Base-by-base conservation (phyloP, 345 rosid species). In the Gossypium stocksii region DNA sequence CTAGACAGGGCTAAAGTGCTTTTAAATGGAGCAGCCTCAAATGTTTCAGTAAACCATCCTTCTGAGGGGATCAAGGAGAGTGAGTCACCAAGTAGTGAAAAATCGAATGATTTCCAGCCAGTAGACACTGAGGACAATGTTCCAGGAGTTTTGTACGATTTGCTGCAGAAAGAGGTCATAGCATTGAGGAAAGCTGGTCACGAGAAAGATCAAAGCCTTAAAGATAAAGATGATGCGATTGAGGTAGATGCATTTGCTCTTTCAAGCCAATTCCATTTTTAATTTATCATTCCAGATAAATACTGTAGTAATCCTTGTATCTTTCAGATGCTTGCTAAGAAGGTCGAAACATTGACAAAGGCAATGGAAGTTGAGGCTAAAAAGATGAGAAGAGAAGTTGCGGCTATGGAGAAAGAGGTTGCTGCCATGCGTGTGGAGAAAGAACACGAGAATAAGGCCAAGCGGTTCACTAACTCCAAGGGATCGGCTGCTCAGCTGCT, bases 281-380 rank as follows among this genome's bases (percentile, higher is more conserved):
- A 75, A 44, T 62, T 70, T 61, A 15, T 19, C 16, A 22, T 61
- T 72, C 38, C 65, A 73, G 29, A 80, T 66, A 74, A 74, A 11
- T 71, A 38, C 34, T 77, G 70, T 54, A 63, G 48, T 74, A 16
- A 61, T 59, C 41, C 57, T 52, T 17, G 72, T 80, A 63, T 58
- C 59, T 80, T 60, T 44, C 85, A 95, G 99, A 93, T 95, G 97
- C 79, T 95, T 20, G 96, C 99, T 22, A 95, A 90, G 86, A 95
- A 93, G 76, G 98, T 93, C 75, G 99, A 93, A 68, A 95, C 98
- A 45, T 86, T 95, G 85, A 91, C 96, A 59, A 95, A 93, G 83
- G 98, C 99, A 71, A 95, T 95, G 99, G 99, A 91, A 81, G 94
- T 95, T 71, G 98, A 95, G 83, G 94, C 98, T 52, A 95, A 95